Evolutionary conservation across 139 green algal genomes (phyloP).

Genomic region (Asterochloris sp.): DNA sequence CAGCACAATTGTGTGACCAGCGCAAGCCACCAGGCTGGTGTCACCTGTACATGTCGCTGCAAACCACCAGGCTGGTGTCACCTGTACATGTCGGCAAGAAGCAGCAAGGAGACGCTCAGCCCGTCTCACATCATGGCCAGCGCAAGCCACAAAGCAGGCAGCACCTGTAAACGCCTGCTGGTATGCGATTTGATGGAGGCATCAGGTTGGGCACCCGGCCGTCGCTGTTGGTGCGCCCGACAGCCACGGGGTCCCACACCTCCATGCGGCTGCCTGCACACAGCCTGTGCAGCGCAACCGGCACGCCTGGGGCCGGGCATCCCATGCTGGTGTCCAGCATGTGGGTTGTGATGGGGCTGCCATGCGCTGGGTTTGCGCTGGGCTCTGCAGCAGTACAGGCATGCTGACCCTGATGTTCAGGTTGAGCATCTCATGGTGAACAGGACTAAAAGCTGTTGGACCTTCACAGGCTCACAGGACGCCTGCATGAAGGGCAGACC

Average conservation of each 20-base stretch:
- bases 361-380: too few relatives aligned
- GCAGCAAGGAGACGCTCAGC: too few relatives aligned
- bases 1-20: too few relatives aligned
- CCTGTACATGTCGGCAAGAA: too few relatives aligned
- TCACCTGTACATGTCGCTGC: neutral
- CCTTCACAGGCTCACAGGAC: too few relatives aligned
- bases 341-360: constrained; percentile 91
- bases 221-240: constrained; percentile 72
- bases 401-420: too few relatives aligned
- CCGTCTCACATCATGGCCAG: neutral
- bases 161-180: constrained; percentile 4
- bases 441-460: too few relatives aligned
- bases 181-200: neutral
- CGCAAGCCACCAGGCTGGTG: too few relatives aligned
- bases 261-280: constrained; percentile 10
- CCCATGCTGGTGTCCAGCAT: constrained; percentile 86
- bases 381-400: too few relatives aligned
- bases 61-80: too few relatives aligned
- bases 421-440: too few relatives aligned
- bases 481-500: too few relatives aligned
- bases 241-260: constrained; percentile 49
- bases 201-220: constrained; percentile 45
- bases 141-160: neutral
- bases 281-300: constrained; percentile 52
- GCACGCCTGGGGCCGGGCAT: constrained; percentile 69